phyloP scores from a whole-genome alignment of 2,329 filamentous ascomycete species.

The Nemania diffusa region DNA sequence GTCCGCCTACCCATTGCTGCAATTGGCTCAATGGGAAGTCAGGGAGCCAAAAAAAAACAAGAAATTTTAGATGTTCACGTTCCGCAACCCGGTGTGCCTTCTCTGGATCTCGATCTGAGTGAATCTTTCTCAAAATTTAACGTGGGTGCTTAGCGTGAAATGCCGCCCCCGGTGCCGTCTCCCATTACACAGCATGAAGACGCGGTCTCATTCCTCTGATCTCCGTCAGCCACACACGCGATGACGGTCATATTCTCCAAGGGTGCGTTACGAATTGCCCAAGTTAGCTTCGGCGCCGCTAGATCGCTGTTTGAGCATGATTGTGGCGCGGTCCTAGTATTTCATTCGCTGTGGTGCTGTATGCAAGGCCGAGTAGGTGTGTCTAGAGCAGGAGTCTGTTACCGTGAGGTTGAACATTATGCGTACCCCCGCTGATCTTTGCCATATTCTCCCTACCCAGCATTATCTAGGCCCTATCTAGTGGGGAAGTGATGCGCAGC shows the following conservation, averaged over 20 bases:
- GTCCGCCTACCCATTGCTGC: not conserved
- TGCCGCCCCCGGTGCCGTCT: constrained; percentile 8
- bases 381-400: constrained; percentile 6
- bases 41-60: constrained; percentile 27
- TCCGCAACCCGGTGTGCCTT: constrained; percentile 3
- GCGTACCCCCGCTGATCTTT: constrained; percentile 9
- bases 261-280: constrained; percentile 25
- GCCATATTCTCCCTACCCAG: constrained; percentile 20
- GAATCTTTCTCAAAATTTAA: constrained; percentile 14
- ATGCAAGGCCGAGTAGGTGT: constrained; percentile 3
- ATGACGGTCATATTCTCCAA: constrained; percentile 31
- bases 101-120: constrained; percentile 35
- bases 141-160: constrained; percentile 4
- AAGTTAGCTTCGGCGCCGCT: constrained; percentile 28
- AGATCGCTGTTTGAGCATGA: constrained; percentile 33
- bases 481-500: constrained; percentile 32
- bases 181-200: constrained; percentile 24
- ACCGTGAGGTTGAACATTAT: not conserved
- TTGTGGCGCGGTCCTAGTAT: constrained; percentile 14
- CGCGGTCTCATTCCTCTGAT: not conserved
- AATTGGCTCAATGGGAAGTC: constrained; percentile 3
- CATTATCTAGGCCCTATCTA: constrained; percentile 14
- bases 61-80: constrained; percentile 8
- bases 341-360: not conserved
- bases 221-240: constrained; percentile 35